Evolutionary conservation across 306 rosid species (phyloP), one percentile per base, ranked within the genome.

Genomic region (Corylus heterophylla): DNA sequence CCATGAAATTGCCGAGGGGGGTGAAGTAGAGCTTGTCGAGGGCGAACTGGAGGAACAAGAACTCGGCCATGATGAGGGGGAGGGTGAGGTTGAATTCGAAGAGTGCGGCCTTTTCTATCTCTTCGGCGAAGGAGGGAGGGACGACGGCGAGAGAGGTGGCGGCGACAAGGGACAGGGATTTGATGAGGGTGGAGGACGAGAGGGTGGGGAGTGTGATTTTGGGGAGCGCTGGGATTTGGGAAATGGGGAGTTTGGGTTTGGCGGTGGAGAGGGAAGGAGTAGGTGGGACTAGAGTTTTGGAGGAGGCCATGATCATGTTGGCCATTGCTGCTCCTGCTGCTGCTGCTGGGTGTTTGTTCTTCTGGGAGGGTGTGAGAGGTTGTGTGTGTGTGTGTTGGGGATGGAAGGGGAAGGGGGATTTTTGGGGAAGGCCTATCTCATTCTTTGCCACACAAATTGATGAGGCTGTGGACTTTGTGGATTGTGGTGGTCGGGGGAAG

Each of bases 21-120:
- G 86, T 71, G 90, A 82, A 96, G 87, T 86, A 96, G 8, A 96
- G 0, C 85, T 95, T 95, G 90, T 93, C 97, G 59, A 95, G 78
- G 0, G 91, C 98, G 14, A 95, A 80, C 98, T 91, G 93, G 3
- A 95, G 96, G 8, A 95, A 55, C 13, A 95, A 84, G 72, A 95
- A 93, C 75, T 95, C 90, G 2, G 56, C 94, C 80, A 82, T 75
- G 74, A 92, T 90, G 45, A 95, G 88, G 20, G 98, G 99, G 14
- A 95, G 86, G 5, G 99, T 95, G 61, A 95, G 88, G 75, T 95
- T 88, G 92, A 95, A 95, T 73, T 95, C 98, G 75, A 95, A 95
- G 2, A 95, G 93, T 0, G 98, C 97, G 2, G 97, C 98, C 78
- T 93, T 93, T 78, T 93, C 99, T 1, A 93, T 80, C 73, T 88